Conservation (phyloP, 129 eudicot species). For the Helichrysum umbraculigerum region DNA sequence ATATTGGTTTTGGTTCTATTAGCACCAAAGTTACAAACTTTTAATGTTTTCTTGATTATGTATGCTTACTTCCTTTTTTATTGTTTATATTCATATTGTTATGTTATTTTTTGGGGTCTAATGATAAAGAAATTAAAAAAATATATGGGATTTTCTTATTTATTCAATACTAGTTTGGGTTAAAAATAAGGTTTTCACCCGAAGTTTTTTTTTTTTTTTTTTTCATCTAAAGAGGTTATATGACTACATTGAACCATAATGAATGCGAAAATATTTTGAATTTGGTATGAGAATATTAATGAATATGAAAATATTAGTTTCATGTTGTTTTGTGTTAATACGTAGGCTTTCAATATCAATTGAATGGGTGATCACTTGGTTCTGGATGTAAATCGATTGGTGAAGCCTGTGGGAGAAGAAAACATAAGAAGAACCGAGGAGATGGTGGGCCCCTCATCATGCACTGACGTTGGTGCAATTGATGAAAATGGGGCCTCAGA, state of each 20-base stretch:
- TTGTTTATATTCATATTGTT: background rate
- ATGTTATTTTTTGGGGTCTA: background rate
- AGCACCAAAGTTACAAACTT: background rate
- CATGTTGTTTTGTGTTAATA: background rate
- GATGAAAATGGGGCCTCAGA: slow-evolving; percentile 44
- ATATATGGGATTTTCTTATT: too few relatives aligned
- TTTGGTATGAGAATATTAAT: background rate
- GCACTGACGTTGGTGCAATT: slow-evolving; percentile 33
- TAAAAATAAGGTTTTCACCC: background rate
- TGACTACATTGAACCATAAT: background rate
- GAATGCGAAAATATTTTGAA: background rate
- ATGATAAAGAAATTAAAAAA: background rate
- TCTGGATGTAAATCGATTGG: slow-evolving; percentile 51
- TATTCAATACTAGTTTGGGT: background rate
- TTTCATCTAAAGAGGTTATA: background rate
- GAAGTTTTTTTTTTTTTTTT: background rate
- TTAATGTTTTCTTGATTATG: background rate
- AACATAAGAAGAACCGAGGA: slow-evolving; percentile 34
- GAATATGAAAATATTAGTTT: background rate
- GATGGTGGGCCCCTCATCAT: slow-evolving; percentile 50
- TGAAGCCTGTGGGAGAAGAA: slow-evolving; percentile 41
- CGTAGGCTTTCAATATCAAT: slow-evolving; percentile 7
- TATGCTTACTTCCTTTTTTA: background rate
- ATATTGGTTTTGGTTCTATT: background rate
- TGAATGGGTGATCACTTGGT: slow-evolving; percentile 58